Percentiles rank a stretch among this genome's conserved stretches.
Conservation (phyloP, 2,329 filamentous ascomycete genomes). For the Curvularia spicifera region DNA sequence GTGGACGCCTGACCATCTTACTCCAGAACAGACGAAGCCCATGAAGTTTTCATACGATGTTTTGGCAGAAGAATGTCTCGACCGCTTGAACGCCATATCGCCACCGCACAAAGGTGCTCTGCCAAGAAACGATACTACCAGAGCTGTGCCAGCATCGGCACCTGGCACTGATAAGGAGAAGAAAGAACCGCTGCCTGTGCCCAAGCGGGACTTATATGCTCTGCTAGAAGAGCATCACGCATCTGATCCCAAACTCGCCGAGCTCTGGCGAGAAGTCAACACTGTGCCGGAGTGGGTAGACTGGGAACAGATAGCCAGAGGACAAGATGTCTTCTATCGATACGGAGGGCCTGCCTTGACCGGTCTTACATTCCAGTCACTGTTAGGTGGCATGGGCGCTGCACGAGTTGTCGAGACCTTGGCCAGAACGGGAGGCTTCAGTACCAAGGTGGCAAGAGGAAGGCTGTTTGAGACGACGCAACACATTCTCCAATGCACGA, state of each 20-base stretch:
- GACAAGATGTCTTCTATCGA: conserved; percentile 78
- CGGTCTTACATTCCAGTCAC: conserved; percentile 67
- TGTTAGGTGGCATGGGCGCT: conserved; percentile 75
- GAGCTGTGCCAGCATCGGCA: conserved; percentile 34
- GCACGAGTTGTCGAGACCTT: conserved; percentile 76
- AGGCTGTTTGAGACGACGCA: conserved; percentile 76
- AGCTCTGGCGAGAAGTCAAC: conserved; percentile 71
- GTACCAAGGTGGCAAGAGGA: conserved; percentile 68
- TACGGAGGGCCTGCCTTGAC: conserved; percentile 73
- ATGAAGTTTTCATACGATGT: conserved; percentile 72
- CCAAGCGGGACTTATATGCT: conserved; percentile 66
- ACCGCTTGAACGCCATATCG: conserved; percentile 67
- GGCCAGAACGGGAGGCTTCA: conserved; percentile 75
- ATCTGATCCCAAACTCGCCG: conserved; percentile 61
- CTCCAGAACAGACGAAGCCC: conserved; percentile 63
- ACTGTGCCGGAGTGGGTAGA: conserved; percentile 77
- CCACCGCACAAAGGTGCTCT: conserved; percentile 52
- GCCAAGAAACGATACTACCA: conserved; percentile 48
- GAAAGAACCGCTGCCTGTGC: conserved; percentile 42
- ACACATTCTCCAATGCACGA: conserved; percentile 74
- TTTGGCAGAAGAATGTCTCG: conserved; percentile 69
- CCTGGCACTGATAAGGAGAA: conserved; percentile 39
- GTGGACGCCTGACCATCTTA: conserved; percentile 70
- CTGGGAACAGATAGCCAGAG: conserved; percentile 75
- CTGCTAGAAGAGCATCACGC: conserved; percentile 65